phyloP scores from a whole-genome alignment of 495 filamentous ascomycete genomes.

The Umbilicaria muhlenbergii region DNA sequence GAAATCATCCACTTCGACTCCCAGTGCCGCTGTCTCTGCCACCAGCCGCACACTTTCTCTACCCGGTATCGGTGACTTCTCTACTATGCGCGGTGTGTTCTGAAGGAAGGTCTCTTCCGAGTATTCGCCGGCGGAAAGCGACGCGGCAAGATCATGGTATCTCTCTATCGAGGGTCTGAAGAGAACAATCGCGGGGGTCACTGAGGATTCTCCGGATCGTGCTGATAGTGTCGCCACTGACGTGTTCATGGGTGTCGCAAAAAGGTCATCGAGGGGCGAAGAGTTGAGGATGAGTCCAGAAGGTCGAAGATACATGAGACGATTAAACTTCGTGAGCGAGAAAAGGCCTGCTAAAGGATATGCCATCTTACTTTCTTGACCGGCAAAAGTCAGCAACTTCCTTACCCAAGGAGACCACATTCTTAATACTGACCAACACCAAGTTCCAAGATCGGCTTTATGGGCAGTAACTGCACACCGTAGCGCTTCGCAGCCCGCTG shows the following conservation, averaged over 20 bases:
- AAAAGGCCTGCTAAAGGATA: slow-evolving; percentile 23
- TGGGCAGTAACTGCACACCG: slow-evolving; percentile 24
- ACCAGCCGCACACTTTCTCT: slow-evolving; percentile 10
- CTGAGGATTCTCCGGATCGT: neutral
- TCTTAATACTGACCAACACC: slow-evolving; percentile 7
- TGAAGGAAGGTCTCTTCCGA: slow-evolving; percentile 8
- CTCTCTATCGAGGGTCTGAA: slow-evolving; percentile 10
- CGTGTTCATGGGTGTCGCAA: slow-evolving; percentile 21
- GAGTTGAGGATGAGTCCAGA: slow-evolving; percentile 27
- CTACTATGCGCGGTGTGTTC: neutral
- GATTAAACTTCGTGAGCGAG: slow-evolving; percentile 24
- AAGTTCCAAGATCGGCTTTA: slow-evolving; percentile 16
- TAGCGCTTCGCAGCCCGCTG: slow-evolving; percentile 24
- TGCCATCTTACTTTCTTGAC: slow-evolving; percentile 9
- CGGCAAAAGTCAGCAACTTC: slow-evolving; percentile 1
- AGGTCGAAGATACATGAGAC: slow-evolving; percentile 22
- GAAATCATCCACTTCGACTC: slow-evolving; percentile 16
- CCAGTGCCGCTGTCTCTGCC: slow-evolving; percentile 7
- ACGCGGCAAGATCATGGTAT: slow-evolving; percentile 1
- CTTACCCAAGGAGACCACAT: neutral
- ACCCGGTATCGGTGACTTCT: slow-evolving; percentile 13
- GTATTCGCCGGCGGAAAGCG: slow-evolving; percentile 9
- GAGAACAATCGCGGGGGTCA: slow-evolving; percentile 9
- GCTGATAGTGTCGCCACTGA: slow-evolving; percentile 12
- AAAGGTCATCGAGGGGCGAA: slow-evolving; percentile 24